phyloP scores from a whole-genome alignment of 2,329 filamentous ascomycete species.

The Sordariomycetes sp. region DNA sequence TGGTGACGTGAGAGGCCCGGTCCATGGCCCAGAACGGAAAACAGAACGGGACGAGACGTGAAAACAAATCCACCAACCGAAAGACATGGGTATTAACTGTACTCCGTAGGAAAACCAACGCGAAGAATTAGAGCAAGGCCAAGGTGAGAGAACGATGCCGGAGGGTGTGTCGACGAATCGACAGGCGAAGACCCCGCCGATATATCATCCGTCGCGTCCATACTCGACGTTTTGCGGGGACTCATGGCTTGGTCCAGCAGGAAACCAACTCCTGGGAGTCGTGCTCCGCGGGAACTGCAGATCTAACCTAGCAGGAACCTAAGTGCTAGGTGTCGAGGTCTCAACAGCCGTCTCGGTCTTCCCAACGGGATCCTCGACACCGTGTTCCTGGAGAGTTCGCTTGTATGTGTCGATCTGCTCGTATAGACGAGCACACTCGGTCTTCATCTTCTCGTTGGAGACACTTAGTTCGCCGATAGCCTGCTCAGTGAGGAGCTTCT shows the following conservation, averaged over 20 bases:
- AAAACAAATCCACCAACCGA: not conserved
- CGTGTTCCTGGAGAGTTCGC: conserved; percentile 51
- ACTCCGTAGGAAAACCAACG: not conserved
- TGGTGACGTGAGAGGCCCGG: not conserved
- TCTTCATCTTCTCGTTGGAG: conserved; percentile 79
- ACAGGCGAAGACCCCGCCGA: not conserved
- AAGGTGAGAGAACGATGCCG: not conserved
- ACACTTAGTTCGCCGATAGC: conserved; percentile 79
- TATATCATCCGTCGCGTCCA: not conserved
- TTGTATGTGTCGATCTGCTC: conserved; percentile 73
- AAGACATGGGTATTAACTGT: conserved; percentile 3
- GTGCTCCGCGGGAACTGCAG: not conserved
- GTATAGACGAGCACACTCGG: conserved; percentile 68
- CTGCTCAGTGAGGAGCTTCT: conserved; percentile 83
- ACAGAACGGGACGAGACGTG: not conserved
- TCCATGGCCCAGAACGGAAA: not conserved
- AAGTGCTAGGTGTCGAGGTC: not conserved
- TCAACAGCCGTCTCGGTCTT: conserved; percentile 5
- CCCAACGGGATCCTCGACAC: conserved; percentile 25
- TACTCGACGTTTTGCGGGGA: not conserved
- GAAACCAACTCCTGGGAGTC: not conserved
- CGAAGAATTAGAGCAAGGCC: not conserved
- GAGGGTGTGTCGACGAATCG: not conserved
- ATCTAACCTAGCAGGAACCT: not conserved
- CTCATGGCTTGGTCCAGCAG: not conserved